A percentile compares a stretch with the other conserved stretches of the same genome.
Conservation (phyloP, 345 rosid genomes). For the Noccaea caerulescens region DNA sequence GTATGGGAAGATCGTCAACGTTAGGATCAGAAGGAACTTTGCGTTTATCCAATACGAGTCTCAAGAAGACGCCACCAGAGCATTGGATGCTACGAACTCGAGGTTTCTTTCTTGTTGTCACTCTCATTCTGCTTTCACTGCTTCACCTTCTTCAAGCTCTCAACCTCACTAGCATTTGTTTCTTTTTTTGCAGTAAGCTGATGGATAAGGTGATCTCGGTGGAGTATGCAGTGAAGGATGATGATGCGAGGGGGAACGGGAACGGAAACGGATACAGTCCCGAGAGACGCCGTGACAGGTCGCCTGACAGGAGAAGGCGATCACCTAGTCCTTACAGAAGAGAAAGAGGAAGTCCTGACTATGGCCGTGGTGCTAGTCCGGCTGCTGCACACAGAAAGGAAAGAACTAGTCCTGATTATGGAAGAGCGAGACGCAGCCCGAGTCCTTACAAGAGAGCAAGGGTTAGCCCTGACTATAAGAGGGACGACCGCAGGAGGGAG, state of each 20-base stretch:
- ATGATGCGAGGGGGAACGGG: conserved; percentile 71
- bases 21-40: conserved; percentile 93
- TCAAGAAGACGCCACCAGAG: conserved; percentile 89
- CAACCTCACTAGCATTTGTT: neutral
- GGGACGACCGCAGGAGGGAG: conserved; percentile 55
- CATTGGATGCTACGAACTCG: conserved; percentile 77
- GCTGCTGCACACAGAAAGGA: conserved; percentile 59
- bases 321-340: conserved; percentile 85
- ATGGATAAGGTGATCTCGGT: conserved; percentile 87
- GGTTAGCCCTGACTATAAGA: conserved; percentile 62
- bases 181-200: conserved; percentile 68
- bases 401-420: conserved; percentile 82
- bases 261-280: conserved; percentile 67
- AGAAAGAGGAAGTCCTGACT: conserved; percentile 92
- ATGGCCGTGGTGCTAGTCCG: conserved; percentile 81
- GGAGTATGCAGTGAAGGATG: conserved; percentile 93
- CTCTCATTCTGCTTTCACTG: neutral
- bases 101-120: conserved; percentile 52
- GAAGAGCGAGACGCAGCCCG: conserved; percentile 66
- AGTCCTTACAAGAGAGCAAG: conserved; percentile 64
- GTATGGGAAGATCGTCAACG: conserved; percentile 86
- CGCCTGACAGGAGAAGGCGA: conserved; percentile 75
- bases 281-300: conserved; percentile 73
- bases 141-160: neutral
- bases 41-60: conserved; percentile 90